phyloP scores from a whole-genome alignment of 352 stramenopile species.

The Globisporangium echinulatum region DNA sequence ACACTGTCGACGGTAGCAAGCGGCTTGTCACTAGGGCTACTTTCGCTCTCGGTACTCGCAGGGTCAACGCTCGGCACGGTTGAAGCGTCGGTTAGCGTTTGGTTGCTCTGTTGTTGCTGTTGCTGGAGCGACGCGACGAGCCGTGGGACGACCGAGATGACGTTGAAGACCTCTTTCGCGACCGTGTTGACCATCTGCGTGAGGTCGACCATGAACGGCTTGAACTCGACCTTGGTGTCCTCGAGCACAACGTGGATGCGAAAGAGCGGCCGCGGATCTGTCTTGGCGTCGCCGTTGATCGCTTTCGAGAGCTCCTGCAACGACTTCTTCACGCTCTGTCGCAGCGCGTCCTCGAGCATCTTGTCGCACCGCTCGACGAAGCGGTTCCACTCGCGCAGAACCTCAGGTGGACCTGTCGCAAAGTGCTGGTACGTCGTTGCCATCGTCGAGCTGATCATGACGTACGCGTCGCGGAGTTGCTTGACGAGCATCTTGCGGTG shows the following conservation, averaged over 20 bases:
- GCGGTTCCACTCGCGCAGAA: constrained; percentile 90
- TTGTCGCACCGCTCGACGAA: constrained; percentile 90
- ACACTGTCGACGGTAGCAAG: constrained; percentile 1
- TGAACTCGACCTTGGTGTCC: constrained; percentile 91
- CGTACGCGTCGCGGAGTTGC: constrained; percentile 68
- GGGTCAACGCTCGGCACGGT: background rate
- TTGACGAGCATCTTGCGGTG: constrained; percentile 83
- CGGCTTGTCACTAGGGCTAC: background rate
- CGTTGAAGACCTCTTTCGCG: constrained; percentile 93
- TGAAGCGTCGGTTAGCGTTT: constrained; percentile 11
- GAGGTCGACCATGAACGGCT: constrained; percentile 91
- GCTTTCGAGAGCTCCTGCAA: constrained; percentile 91
- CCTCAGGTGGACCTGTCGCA: constrained; percentile 75
- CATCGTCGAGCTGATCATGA: constrained; percentile 88
- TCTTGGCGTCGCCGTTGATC: constrained; percentile 93
- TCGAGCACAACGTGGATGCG: constrained; percentile 92
- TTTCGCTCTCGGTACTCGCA: background rate
- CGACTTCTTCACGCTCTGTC: constrained; percentile 91
- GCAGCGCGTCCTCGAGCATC: constrained; percentile 86
- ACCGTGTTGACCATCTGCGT: constrained; percentile 94
- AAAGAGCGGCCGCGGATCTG: constrained; percentile 88
- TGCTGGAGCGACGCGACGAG: constrained; percentile 54
- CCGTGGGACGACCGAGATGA: constrained; percentile 88
- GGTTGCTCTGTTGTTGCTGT: constrained; percentile 14
- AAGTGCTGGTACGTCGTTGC: constrained; percentile 91